Percentiles rank a stretch among this genome's conserved stretches.
Evolutionary conservation across 192 early-diverging fungal species (phyloP).

Genomic region (Chytriomyces sp.): DNA sequence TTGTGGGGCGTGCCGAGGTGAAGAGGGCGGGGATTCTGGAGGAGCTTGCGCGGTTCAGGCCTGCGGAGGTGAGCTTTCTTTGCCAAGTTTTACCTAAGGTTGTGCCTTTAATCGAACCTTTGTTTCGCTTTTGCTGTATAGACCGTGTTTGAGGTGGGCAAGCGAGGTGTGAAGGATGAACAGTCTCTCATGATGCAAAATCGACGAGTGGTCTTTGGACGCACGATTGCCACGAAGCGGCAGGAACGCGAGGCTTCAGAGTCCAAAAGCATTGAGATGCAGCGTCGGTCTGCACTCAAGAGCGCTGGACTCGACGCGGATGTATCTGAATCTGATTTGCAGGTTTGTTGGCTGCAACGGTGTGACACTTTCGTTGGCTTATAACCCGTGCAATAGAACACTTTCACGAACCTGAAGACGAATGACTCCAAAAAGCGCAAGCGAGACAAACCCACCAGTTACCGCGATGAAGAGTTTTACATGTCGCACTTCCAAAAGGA

Average conservation of each 20-base stretch:
- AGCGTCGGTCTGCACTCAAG: conserved; percentile 5
- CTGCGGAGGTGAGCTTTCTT: conserved; percentile 38
- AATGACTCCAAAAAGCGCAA: conserved; percentile 33
- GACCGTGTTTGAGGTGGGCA: conserved; percentile 94
- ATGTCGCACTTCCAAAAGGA: conserved; percentile 84
- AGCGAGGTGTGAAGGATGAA: conserved; percentile 75
- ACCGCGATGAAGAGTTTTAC: conserved; percentile 84
- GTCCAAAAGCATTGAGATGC: conserved; percentile 33
- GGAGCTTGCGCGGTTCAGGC: conserved; percentile 31
- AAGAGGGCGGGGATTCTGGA: conserved; percentile 27
- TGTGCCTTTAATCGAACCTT: background rate
- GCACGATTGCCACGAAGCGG: conserved; percentile 62
- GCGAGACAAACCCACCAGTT: conserved; percentile 34
- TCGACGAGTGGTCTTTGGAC: conserved; percentile 37
- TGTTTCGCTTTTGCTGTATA: conserved; percentile 26
- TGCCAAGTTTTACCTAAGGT: background rate
- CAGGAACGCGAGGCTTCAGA: conserved; percentile 51
- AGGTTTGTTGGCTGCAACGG: conserved; percentile 6
- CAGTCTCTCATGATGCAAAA: conserved; percentile 58
- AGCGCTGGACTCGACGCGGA: conserved; percentile 20
- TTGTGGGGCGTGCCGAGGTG: conserved; percentile 7
- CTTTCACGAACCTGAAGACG: conserved; percentile 8
- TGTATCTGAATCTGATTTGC: conserved; percentile 17
- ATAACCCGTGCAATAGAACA: background rate
- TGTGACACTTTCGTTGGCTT: background rate